phyloP scores from a whole-genome alignment of 2,329 filamentous ascomycete genomes.

The Fusarium tricinctum region DNA sequence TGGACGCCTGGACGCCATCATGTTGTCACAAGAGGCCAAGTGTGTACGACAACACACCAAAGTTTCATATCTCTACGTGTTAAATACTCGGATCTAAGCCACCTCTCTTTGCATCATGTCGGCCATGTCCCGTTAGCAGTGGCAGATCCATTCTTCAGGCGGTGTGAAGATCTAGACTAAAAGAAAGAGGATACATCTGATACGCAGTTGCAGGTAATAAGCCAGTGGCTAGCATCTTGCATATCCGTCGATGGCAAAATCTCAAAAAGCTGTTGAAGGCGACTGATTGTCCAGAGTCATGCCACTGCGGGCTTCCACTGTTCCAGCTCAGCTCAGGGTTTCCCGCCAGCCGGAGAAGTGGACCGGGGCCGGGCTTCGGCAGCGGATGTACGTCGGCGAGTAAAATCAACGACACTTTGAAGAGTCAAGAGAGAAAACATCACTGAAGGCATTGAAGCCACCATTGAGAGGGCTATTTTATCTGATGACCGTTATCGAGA shows the following conservation, averaged over 20 bases:
- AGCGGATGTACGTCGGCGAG: slow-evolving; percentile 14
- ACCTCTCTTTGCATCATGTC: slow-evolving; percentile 11
- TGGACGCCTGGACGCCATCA: slow-evolving; percentile 15
- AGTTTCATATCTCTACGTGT: neutral
- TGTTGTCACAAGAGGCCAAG: neutral
- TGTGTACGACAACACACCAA: neutral
- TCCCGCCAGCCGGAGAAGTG: slow-evolving; percentile 21
- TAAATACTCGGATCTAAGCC: slow-evolving; percentile 7
- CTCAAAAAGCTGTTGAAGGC: slow-evolving; percentile 3
- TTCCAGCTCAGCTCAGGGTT: neutral
- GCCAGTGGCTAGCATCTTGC: slow-evolving; percentile 22
- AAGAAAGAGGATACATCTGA: slow-evolving; percentile 4
- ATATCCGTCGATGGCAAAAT: slow-evolving; percentile 23
- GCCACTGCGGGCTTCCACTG: slow-evolving; percentile 18
- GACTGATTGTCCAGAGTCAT: slow-evolving; percentile 24
- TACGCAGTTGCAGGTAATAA: neutral
- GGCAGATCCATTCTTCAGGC: slow-evolving; percentile 44
- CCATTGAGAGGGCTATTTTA: slow-evolving; percentile 24
- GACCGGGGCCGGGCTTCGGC: slow-evolving; percentile 31
- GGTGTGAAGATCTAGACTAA: slow-evolving; percentile 34
- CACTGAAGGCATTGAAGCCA: neutral
- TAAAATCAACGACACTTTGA: neutral
- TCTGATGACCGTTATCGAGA: slow-evolving; percentile 21
- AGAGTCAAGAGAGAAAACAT: neutral
- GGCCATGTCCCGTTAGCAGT: slow-evolving; percentile 32